Evolutionary conservation across 2,329 filamentous ascomycete species (phyloP).

Genomic region (Trichophyton simii): DNA sequence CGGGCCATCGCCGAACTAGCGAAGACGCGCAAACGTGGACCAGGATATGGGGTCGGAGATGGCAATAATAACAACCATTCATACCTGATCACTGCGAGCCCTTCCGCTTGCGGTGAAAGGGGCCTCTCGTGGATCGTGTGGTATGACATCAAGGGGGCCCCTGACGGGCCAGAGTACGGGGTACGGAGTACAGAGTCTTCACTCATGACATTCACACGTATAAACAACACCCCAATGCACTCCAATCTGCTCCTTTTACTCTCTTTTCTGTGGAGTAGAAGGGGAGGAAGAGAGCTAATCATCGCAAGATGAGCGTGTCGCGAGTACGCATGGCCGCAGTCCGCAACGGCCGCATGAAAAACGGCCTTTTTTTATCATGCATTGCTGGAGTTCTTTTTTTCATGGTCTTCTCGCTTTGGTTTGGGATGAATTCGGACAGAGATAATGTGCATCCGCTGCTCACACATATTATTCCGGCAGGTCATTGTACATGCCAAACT

Average conservation of each 20-base stretch:
- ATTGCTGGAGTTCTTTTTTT: neutral
- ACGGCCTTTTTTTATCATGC: neutral
- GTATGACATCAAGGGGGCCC: no score
- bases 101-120: no score
- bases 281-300: neutral
- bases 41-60: neutral
- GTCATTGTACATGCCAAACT: slow-evolving; percentile 28
- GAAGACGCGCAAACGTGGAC: neutral
- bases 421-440: slow-evolving; percentile 26
- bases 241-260: neutral
- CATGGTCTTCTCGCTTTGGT: slow-evolving; percentile 13
- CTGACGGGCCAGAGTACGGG: neutral
- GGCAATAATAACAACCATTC: no score
- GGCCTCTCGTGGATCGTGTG: no score
- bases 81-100: no score
- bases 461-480: slow-evolving; percentile 29
- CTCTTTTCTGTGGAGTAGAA: neutral
- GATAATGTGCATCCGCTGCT: slow-evolving; percentile 26
- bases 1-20: neutral
- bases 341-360: neutral
- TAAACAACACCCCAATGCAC: neutral
- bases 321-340: neutral
- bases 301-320: neutral
- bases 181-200: no score
- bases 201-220: neutral